These are phyloP conservation scores for Fusarium secorum DNA, from an alignment of 2,329 filamentous ascomycete species.

Conservation along the genomic window DNA sequence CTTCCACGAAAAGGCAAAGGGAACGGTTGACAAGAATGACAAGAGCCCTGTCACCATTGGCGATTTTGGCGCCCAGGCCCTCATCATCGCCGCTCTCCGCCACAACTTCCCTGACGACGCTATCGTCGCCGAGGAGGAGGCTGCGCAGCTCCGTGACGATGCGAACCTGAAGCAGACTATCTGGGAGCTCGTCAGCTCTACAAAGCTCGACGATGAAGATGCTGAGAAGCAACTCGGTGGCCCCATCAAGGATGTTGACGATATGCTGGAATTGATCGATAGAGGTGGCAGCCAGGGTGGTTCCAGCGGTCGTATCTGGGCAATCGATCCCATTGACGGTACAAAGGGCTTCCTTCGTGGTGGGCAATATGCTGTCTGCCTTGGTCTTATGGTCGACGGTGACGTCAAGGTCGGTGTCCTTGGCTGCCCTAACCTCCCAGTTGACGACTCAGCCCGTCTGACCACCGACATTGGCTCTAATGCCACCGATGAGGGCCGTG, in stretches of 20 bases:
- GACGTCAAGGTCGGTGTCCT: constrained; percentile 94
- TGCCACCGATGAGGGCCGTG: constrained; percentile 78
- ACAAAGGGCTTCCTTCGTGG: constrained; percentile 97
- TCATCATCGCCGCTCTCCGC: constrained; percentile 91
- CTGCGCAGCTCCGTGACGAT: constrained; percentile 78
- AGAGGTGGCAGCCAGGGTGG: constrained; percentile 75
- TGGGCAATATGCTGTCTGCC: constrained; percentile 95
- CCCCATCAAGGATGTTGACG: constrained; percentile 70
- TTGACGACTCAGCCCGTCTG: constrained; percentile 72
- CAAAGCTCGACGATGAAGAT: constrained; percentile 66
- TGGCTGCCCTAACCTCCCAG: constrained; percentile 92
- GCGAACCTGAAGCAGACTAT: constrained; percentile 71
- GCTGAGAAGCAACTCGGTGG: constrained; percentile 73
- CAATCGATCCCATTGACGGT: constrained; percentile 95
- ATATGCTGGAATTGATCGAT: constrained; percentile 74
- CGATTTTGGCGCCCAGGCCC: constrained; percentile 95
- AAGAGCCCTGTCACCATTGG: constrained; percentile 97
- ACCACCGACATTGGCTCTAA: constrained; percentile 76
- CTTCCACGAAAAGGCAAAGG: constrained; percentile 86
- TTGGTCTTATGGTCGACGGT: constrained; percentile 90
- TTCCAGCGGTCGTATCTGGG: constrained; percentile 83
- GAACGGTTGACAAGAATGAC: constrained; percentile 89
- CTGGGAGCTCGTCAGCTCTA: constrained; percentile 81
- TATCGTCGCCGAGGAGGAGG: constrained; percentile 96
- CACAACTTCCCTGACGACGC: constrained; percentile 90